Conservation (phyloP, 495 filamentous ascomycete genomes). For the Lindgomyces ingoldianus region DNA sequence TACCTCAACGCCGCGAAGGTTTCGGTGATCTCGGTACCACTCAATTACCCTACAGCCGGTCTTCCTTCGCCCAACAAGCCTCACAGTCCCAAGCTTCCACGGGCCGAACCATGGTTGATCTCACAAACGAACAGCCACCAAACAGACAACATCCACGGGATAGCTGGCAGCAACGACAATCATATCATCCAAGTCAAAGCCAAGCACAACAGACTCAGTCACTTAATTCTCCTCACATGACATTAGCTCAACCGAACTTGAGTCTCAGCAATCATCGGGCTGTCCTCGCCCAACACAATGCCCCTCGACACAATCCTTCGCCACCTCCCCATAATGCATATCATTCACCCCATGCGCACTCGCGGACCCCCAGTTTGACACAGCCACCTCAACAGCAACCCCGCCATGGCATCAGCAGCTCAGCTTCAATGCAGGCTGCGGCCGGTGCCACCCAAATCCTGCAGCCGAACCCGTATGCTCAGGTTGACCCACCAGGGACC, state of each 20-base stretch:
- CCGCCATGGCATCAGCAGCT: conserved; percentile 6
- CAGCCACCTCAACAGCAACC: conserved; percentile 11
- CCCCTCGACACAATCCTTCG: conserved; percentile 26
- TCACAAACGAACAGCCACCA: conserved; percentile 22
- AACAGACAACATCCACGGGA: conserved; percentile 8
- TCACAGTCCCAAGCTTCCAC: conserved; percentile 7
- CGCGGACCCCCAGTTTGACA: conserved; percentile 27
- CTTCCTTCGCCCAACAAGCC: conserved; percentile 18
- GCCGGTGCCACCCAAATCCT: conserved; percentile 27
- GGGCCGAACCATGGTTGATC: conserved; percentile 20
- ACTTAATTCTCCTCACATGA: conserved; percentile 19
- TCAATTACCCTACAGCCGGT: conserved; percentile 15
- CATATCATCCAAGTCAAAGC: conserved; percentile 18
- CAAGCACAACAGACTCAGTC: conserved; percentile 16
- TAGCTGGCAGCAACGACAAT: conserved; percentile 17
- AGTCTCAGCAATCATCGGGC: conserved; percentile 22
- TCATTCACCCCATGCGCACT: conserved; percentile 29
- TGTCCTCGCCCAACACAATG: conserved; percentile 27
- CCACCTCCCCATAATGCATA: conserved; percentile 23
- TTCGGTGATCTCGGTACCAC: conserved; percentile 15
- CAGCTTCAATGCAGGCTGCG: conserved; percentile 7
- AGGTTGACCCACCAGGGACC: conserved; percentile 27
- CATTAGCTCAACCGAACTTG: conserved; percentile 17
- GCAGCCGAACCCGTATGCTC: conserved; percentile 39
- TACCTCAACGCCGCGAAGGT: conserved; percentile 21